These are phyloP conservation scores for Fusarium ambrosium DNA, from an alignment of 2,329 filamentous ascomycete genomes.

Conservation along the genomic window DNA sequence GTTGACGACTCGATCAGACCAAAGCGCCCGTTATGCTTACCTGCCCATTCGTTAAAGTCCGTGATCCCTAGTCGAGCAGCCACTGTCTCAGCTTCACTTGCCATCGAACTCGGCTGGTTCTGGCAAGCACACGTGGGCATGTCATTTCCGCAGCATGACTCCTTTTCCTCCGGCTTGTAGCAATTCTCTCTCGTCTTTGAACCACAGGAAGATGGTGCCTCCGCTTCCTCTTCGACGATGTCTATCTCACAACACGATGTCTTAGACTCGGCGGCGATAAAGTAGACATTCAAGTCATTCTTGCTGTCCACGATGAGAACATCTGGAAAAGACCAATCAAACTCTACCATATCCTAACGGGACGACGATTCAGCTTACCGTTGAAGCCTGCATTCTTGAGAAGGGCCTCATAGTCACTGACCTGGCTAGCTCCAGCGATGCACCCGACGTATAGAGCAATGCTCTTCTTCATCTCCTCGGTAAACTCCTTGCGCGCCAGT, in stretches of 20 bases:
- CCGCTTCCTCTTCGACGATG: background rate
- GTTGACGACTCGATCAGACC: background rate
- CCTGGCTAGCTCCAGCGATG: constrained; percentile 68
- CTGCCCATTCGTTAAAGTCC: constrained; percentile 11
- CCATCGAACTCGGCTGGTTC: background rate
- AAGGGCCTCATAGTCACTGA: constrained; percentile 65
- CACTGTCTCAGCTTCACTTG: background rate
- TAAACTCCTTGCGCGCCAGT: constrained; percentile 63
- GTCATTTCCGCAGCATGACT: background rate
- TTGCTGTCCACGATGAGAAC: background rate
- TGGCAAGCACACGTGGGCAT: background rate
- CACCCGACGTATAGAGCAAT: constrained; percentile 72
- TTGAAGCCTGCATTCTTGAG: constrained; percentile 64
- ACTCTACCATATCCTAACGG: no score
- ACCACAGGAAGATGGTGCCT: no score
- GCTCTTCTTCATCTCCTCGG: constrained; percentile 61
- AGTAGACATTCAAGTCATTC: background rate
- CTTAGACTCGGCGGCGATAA: background rate
- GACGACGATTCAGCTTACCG: constrained; percentile 49
- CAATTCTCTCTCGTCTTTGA: background rate
- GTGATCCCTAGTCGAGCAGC: background rate
- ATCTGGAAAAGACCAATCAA: background rate
- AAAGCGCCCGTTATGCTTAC: background rate
- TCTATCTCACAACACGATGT: background rate
- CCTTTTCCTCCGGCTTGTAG: background rate